Conservation (phyloP, 345 rosid genomes). For the Kernera saxatilis region DNA sequence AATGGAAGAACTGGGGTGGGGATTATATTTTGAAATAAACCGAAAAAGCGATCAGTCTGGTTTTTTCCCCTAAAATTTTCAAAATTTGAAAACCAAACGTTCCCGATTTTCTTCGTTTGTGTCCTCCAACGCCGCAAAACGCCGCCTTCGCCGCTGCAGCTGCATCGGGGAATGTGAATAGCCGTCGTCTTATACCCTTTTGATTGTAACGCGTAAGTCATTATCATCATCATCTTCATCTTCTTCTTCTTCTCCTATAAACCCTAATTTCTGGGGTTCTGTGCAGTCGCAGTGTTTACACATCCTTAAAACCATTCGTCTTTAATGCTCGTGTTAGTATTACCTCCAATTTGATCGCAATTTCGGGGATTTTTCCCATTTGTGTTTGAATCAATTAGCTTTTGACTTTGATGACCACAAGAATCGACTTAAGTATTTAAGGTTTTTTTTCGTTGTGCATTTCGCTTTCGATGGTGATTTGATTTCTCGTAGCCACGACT, state of each 20-base stretch:
- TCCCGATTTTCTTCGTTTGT: slow-evolving; percentile 28
- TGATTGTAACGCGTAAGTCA: background rate
- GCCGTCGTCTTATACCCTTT: background rate
- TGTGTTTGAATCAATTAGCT: slow-evolving; percentile 7
- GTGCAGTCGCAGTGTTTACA: background rate
- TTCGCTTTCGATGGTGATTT: background rate
- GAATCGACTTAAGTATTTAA: background rate
- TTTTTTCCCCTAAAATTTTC: background rate
- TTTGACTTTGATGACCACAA: slow-evolving; percentile 24
- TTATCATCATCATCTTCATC: background rate
- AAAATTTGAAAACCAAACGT: slow-evolving; percentile 33
- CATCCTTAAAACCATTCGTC: background rate
- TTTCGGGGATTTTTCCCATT: background rate
- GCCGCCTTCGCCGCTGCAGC: slow-evolving; percentile 18
- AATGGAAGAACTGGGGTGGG: background rate
- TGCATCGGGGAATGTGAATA: slow-evolving; percentile 16
- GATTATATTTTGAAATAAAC: slow-evolving; percentile 4
- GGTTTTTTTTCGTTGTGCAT: background rate
- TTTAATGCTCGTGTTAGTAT: background rate
- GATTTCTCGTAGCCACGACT: background rate
- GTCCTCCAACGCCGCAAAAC: slow-evolving; percentile 18
- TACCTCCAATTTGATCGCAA: background rate
- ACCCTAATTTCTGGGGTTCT: slow-evolving; percentile 23
- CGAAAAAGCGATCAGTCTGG: slow-evolving; percentile 13
- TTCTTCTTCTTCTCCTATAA: slow-evolving; percentile 4